A percentile compares a stretch with the other conserved stretches of the same genome.
phyloP scores from a whole-genome alignment of 192 early-diverging fungal genomes.

The Linnemannia elongata region DNA sequence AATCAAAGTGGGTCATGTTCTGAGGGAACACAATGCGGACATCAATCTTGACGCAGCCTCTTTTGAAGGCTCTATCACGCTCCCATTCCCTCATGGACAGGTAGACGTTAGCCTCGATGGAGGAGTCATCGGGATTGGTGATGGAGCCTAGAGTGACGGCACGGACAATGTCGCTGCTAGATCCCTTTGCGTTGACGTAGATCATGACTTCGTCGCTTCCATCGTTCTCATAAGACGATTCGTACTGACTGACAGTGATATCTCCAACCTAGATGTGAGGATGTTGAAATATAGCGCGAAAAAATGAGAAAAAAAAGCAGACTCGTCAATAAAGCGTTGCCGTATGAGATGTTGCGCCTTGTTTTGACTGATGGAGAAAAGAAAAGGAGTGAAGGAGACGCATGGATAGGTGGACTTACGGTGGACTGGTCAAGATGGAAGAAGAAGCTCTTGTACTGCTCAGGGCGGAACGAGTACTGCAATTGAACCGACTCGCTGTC shows the following conservation, averaged over 20 bases:
- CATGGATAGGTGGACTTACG: neutral
- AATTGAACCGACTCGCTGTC: neutral
- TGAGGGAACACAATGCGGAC: neutral
- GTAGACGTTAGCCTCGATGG: neutral
- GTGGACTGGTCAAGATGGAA: neutral
- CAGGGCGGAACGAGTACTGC: neutral
- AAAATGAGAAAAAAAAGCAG: neutral
- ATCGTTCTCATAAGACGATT: neutral
- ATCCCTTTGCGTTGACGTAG: neutral
- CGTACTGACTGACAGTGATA: neutral
- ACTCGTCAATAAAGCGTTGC: too few species aligned
- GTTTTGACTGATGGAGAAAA: too few species aligned
- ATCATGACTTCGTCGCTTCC: neutral
- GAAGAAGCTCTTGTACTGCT: neutral
- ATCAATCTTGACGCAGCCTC: neutral
- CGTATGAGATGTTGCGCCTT: too few species aligned
- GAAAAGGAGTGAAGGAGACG: neutral
- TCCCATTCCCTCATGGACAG: neutral
- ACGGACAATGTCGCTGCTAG: neutral
- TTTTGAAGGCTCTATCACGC: neutral
- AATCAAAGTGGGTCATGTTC: neutral
- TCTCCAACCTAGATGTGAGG: neutral
- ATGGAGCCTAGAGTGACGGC: neutral
- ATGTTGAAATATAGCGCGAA: neutral
- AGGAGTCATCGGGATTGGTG: neutral